Evolutionary conservation across 1,139 yeast genomes (phyloP), one percentile per base, ranked within the genome.

Genomic region (Yamadazyma diddensiae): DNA sequence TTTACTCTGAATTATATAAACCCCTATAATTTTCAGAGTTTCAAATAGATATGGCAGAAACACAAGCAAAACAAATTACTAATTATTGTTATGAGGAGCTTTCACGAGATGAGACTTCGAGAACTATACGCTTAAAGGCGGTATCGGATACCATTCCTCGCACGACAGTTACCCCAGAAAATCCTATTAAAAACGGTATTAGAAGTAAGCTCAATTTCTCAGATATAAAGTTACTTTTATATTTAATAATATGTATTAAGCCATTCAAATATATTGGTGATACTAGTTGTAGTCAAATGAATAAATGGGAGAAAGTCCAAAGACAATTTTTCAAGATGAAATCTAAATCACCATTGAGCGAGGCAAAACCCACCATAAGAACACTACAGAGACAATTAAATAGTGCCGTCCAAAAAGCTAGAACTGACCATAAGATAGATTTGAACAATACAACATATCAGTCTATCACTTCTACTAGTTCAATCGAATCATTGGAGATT

Each of bases 201-300:
- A 11, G 68, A 26, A 49, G 62, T 1, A 62, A 62, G 39, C 42
- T 63, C 21, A 52, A 61, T 2, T 33, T 44, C 11, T 47, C 48
- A 25, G 69, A 63, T 36, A 55, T 62, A 11, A 48, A 49, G 35
- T 42, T 62, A 12, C 59, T 63, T 6, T 45, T 62, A 11, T 59
- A 50, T 34, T 47, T 62, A 25, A 61, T 62, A 9, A 49, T 57
- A 11, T 46, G 53, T 17, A 50, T 61, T 16, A 62, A 60, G 36
- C 70, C 70, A 4, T 63, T 63, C 42, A 62, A 62, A 35, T 62
- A 62, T 35, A 53, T 62, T 21, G 70, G 70, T 2, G 62, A 62
- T 38, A 46, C 64, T 19, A 45, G 55, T 6, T 38, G 57, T 16
- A 51, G 55, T 27, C 69, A 63, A 41, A 59, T 65, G 2, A 55